phyloP scores from a whole-genome alignment of 2,329 filamentous ascomycete species.

The Alternaria burnsii region DNA sequence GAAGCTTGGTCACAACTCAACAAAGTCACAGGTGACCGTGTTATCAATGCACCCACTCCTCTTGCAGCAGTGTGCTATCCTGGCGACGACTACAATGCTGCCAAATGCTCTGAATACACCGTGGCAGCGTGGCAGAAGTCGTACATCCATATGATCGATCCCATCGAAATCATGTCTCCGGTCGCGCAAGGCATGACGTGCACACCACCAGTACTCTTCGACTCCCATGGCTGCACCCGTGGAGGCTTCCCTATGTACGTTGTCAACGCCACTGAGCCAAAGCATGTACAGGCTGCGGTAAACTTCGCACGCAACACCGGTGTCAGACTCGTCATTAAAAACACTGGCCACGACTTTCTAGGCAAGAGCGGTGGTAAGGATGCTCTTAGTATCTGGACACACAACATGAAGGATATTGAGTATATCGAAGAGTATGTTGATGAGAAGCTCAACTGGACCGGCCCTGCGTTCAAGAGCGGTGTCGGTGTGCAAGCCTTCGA shows the following conservation, averaged over 20 bases:
- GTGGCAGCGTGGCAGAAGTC: conserved; percentile 42
- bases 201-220: conserved; percentile 45
- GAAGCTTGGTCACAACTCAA: conserved; percentile 59
- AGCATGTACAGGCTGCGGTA: conserved; percentile 48
- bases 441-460: conserved; percentile 49
- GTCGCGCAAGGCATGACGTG: conserved; percentile 51
- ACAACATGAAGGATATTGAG: conserved; percentile 47
- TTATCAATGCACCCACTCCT: conserved; percentile 39
- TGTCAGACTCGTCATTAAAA: conserved; percentile 45
- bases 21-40: conserved; percentile 38
- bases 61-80: conserved; percentile 47
- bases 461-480: conserved; percentile 64
- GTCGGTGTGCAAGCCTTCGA: conserved; percentile 64
- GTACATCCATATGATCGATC: conserved; percentile 45
- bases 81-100: conserved; percentile 37
- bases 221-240: conserved; percentile 47
- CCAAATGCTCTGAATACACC: conserved; percentile 41
- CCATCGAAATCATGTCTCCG: conserved; percentile 50
- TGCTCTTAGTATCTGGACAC: conserved; percentile 49
- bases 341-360: conserved; percentile 50
- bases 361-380: conserved; percentile 48
- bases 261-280: conserved; percentile 47
- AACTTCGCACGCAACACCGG: conserved; percentile 48
- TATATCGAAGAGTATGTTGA: conserved; percentile 47
- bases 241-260: conserved; percentile 49